These are phyloP conservation scores for Sordariomycetes sp. DNA, from an alignment of 2,329 filamentous ascomycete genomes.

Conservation along the genomic window DNA sequence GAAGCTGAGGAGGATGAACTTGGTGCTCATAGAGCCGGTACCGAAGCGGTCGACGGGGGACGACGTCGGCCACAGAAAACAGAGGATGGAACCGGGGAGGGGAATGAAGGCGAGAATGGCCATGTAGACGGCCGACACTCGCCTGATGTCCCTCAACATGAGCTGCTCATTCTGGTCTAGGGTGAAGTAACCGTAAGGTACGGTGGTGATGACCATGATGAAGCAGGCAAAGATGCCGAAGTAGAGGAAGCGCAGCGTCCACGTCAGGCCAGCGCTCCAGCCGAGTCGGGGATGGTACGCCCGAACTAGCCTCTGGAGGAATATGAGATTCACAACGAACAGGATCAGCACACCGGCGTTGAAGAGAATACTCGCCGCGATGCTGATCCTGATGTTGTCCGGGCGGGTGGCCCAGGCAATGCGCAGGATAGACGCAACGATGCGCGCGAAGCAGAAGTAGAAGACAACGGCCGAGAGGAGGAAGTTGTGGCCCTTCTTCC, in stretches of 20 bases:
- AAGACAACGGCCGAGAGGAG: conserved; percentile 48
- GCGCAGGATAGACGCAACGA: conserved; percentile 39
- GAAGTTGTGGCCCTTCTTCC: conserved; percentile 44
- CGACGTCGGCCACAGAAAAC: conserved; percentile 32
- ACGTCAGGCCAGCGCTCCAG: conserved; percentile 48
- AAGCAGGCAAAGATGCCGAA: conserved; percentile 49
- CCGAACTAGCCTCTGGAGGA: conserved; percentile 65
- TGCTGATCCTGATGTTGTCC: conserved; percentile 29
- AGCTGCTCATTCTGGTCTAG: conserved; percentile 36
- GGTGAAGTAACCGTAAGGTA: conserved; percentile 60
- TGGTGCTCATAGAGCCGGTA: conserved; percentile 54
- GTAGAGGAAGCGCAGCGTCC: conserved; percentile 49
- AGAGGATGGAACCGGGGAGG: conserved; percentile 34
- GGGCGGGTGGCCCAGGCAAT: conserved; percentile 42
- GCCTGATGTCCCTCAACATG: conserved; percentile 54
- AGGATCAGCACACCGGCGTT: conserved; percentile 66
- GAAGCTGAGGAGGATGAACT: conserved; percentile 54
- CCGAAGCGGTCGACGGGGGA: conserved; percentile 44
- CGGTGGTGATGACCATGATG: conserved; percentile 55
- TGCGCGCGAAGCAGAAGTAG: conserved; percentile 48
- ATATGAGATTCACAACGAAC: conserved; percentile 70
- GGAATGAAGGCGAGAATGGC: conserved; percentile 59
- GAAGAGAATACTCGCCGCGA: conserved; percentile 61
- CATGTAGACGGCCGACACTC: conserved; percentile 57
- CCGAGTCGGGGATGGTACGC: conserved; percentile 63